Evolutionary conservation across 345 rosid species (phyloP).

Genomic region (Fremontodendron californicum): DNA sequence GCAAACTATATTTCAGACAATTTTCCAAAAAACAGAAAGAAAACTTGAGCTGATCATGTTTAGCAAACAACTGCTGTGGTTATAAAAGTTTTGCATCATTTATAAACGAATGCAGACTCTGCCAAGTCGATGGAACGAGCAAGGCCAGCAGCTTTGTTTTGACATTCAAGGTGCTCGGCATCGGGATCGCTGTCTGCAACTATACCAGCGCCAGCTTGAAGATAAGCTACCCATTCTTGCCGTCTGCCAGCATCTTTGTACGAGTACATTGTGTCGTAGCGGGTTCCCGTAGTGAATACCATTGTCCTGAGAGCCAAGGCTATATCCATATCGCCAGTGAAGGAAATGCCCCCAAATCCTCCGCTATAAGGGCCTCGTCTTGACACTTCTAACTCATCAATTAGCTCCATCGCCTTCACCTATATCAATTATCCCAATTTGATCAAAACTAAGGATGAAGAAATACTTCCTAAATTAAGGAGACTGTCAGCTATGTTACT

Average conservation of each 20-base stretch:
- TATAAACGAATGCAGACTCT: constrained; percentile 59
- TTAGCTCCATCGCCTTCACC: constrained; percentile 87
- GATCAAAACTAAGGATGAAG: not conserved
- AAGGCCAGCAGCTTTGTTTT: constrained; percentile 81
- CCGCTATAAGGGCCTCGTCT: constrained; percentile 95
- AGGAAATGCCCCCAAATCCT: constrained; percentile 76
- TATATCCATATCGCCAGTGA: constrained; percentile 79
- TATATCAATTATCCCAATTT: constrained; percentile 14
- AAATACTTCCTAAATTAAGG: not conserved
- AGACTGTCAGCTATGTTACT: not conserved
- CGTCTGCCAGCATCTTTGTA: constrained; percentile 46
- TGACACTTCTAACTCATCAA: constrained; percentile 63
- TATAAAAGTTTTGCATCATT: constrained; percentile 2
- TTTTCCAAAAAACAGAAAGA: not conserved
- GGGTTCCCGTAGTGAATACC: constrained; percentile 63
- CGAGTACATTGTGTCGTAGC: constrained; percentile 64
- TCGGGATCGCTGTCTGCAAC: constrained; percentile 84
- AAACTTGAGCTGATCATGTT: not conserved
- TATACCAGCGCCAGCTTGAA: constrained; percentile 89
- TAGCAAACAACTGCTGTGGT: not conserved
- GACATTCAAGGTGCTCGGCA: constrained; percentile 75
- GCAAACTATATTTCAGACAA: not conserved
- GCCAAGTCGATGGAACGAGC: constrained; percentile 92
- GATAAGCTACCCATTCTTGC: constrained; percentile 79
- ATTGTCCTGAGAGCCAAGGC: constrained; percentile 81